Evolutionary conservation across 257 asterid species (phyloP).

Genomic region (Fraxinus quadrangulata): DNA sequence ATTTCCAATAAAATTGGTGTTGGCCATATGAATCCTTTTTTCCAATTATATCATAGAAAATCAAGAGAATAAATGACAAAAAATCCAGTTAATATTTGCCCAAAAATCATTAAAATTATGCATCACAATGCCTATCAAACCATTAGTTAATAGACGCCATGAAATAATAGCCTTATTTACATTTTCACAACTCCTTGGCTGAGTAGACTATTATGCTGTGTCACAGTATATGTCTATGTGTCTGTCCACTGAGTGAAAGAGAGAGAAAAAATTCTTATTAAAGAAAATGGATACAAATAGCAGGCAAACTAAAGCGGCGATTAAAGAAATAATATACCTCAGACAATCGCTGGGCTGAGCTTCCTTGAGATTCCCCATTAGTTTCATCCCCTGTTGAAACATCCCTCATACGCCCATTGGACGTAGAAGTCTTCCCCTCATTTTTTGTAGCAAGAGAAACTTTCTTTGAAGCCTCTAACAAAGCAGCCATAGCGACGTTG

Average conservation of each 20-base stretch:
- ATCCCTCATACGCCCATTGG: slow-evolving; percentile 50
- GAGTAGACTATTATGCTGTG: background rate
- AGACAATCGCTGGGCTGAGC: slow-evolving; percentile 54
- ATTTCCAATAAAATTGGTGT: background rate
- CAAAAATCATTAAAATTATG: background rate
- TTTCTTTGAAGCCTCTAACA: slow-evolving; percentile 73
- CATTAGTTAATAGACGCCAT: background rate
- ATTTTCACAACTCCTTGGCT: background rate
- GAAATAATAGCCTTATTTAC: background rate
- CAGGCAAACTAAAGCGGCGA: slow-evolving; percentile 15
- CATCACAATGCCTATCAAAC: background rate
- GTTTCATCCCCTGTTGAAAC: slow-evolving; percentile 35
- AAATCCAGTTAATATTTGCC: background rate
- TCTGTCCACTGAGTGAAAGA: background rate
- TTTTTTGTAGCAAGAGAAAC: slow-evolving; percentile 53
- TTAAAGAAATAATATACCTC: slow-evolving; percentile 58
- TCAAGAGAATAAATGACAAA: background rate
- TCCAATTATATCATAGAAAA: background rate
- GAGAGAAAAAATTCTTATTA: background rate
- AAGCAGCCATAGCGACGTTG: slow-evolving; percentile 66
- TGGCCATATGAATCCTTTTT: background rate
- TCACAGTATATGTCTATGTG: background rate
- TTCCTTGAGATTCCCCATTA: slow-evolving; percentile 47
- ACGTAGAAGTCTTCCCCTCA: slow-evolving; percentile 53
- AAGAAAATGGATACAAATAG: background rate